These are phyloP conservation scores for Letharia lupina DNA, from an alignment of 495 filamentous ascomycete genomes.

Conservation along the genomic window DNA sequence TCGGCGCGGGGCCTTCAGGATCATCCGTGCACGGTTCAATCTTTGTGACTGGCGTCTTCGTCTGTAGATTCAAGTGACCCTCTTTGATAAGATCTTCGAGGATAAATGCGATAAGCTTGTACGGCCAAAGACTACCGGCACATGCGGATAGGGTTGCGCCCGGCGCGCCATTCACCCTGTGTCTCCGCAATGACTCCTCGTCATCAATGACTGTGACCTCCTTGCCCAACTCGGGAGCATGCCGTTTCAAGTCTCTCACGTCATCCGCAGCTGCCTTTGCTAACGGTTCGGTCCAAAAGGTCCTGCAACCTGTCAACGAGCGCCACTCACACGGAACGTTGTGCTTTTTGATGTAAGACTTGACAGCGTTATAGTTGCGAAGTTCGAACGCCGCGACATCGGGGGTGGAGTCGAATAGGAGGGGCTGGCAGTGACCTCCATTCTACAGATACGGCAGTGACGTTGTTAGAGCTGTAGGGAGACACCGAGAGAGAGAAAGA, in stretches of 20 bases:
- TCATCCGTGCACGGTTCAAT: constrained; percentile 10
- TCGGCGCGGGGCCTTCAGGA: constrained; percentile 26
- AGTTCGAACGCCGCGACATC: constrained; percentile 58
- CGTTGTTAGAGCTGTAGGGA: neutral
- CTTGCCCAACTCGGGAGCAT: constrained; percentile 43
- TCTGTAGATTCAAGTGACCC: constrained; percentile 59
- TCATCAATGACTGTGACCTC: constrained; percentile 26
- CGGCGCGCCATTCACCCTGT: constrained; percentile 36
- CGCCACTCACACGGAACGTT: constrained; percentile 56
- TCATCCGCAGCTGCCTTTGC: constrained; percentile 38
- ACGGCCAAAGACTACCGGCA: constrained; percentile 61
- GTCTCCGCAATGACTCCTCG: constrained; percentile 27
- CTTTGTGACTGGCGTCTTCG: constrained; percentile 54
- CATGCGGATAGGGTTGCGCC: constrained; percentile 36
- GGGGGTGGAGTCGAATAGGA: constrained; percentile 42
- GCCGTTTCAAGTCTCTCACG: constrained; percentile 35
- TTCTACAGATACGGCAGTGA: constrained; percentile 37
- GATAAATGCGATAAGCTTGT: constrained; percentile 63
- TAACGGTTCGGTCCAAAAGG: constrained; percentile 41
- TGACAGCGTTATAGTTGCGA: constrained; percentile 46
- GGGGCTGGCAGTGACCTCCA: constrained; percentile 66
- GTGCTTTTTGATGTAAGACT: constrained; percentile 41
- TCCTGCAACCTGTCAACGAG: constrained; percentile 42
- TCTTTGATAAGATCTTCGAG: constrained; percentile 47
- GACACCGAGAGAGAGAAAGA: neutral